Base-by-base conservation (phyloP, 257 asterid genomes). In the Agastache rugosa region DNA sequence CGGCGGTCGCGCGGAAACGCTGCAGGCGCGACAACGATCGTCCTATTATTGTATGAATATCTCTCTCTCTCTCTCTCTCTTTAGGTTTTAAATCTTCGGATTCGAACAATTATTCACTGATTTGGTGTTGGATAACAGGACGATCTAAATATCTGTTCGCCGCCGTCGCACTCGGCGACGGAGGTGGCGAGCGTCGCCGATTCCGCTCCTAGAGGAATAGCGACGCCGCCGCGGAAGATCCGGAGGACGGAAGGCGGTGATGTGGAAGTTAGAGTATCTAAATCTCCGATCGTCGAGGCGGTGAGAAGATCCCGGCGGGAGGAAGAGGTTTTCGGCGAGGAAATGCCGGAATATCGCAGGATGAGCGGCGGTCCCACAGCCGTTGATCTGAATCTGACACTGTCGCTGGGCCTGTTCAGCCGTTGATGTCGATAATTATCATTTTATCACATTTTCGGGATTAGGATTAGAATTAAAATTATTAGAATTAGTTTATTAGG, bases 41-140 rank as follows among this genome's bases (percentile, higher is more conserved):
- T 44, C 34, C 44, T 45, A 54, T 27, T 51, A 59, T 80, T 55
- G 90, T 89, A 80, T 17, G 76, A 11, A 42, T 3, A 14, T 59
- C 6, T 39, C 20, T 6, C 34, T 29, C 2, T n/a, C 6, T 11
- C 29, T 37, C 25, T 14, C 59, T 53, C 11, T 53, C 1, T 17
- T 15, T 9, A 8, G n/a, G 22, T 55, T 23, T 61, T 15, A 11
- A 31, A 16, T 22, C 7, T 11, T 20, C 3, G 15, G 29, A 6
- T 12, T 62, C 41, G 42, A 25, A 47, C 15, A 8, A 12, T 20
- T 41, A 25, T 44, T 42, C 1, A 34, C 31, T 53, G 35, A 22
- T 56, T 55, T 64, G 23, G 22, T 42, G 62, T 16, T 62, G 41
- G 3, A 55, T n/a, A 3, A 17, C 67, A 80, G 87, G 81, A 75